Conservation (phyloP, 352 stramenopile genomes). For the Phytopythium ostracodes region DNA sequence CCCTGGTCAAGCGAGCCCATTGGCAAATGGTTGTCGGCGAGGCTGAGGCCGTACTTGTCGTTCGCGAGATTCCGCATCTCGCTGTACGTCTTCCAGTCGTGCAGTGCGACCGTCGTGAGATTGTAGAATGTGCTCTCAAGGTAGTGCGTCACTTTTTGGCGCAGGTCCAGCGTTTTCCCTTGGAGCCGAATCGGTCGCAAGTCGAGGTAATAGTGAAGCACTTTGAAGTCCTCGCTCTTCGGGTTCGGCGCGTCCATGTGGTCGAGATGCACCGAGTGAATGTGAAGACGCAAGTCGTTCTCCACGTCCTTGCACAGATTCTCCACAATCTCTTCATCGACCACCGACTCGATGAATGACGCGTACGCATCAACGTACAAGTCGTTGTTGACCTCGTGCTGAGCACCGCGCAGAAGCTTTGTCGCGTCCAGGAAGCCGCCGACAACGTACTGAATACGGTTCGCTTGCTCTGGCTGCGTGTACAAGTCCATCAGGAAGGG, state of each 20-base stretch:
- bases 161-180: constrained; percentile 82
- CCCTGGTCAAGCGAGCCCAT: constrained; percentile 91
- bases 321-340: constrained; percentile 85
- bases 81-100: constrained; percentile 94
- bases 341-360: constrained; percentile 76
- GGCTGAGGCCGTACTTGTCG: constrained; percentile 90
- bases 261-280: constrained; percentile 85
- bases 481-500: constrained; percentile 86
- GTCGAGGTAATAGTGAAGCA: constrained; percentile 83
- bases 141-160: constrained; percentile 87
- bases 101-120: constrained; percentile 91
- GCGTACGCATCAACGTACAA: constrained; percentile 69
- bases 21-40: constrained; percentile 91
- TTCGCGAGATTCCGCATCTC: constrained; percentile 93
- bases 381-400: constrained; percentile 72
- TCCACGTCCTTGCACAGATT: constrained; percentile 93
- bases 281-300: constrained; percentile 89
- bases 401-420: constrained; percentile 63
- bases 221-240: constrained; percentile 78
- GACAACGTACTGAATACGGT: constrained; percentile 81
- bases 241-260: constrained; percentile 85
- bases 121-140: constrained; percentile 96
- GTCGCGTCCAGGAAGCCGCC: constrained; percentile 78
- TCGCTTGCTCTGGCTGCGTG: constrained; percentile 68
- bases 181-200: constrained; percentile 88